These are phyloP conservation scores for Chaetomiaceae sp. DNA, from an alignment of 2,329 filamentous ascomycete genomes.

Conservation along the genomic window DNA sequence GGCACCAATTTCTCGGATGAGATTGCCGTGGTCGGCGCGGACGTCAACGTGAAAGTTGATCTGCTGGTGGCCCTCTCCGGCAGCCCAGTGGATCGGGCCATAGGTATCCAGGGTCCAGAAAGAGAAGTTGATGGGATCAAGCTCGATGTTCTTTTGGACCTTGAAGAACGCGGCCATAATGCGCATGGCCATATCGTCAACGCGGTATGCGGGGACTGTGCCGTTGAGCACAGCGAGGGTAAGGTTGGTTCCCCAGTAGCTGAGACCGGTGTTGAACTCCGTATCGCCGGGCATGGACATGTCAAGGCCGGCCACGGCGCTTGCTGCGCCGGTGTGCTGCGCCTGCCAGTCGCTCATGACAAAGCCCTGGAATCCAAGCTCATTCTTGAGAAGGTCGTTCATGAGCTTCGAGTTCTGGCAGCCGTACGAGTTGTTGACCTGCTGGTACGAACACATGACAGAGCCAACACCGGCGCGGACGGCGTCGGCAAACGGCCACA, in stretches of 20 bases:
- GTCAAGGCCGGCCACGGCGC: slow-evolving; percentile 69
- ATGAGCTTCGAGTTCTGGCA: slow-evolving; percentile 63
- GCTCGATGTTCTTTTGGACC: slow-evolving; percentile 51
- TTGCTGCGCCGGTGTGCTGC: slow-evolving; percentile 63
- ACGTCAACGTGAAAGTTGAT: slow-evolving; percentile 84
- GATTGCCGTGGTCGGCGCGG: slow-evolving; percentile 63
- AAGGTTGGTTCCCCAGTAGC: slow-evolving; percentile 82
- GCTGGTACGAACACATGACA: slow-evolving; percentile 55
- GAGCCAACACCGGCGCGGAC: slow-evolving; percentile 50
- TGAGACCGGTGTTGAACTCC: slow-evolving; percentile 64
- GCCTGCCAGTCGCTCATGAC: slow-evolving; percentile 58
- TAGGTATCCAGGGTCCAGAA: slow-evolving; percentile 80
- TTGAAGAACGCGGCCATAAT: slow-evolving; percentile 71
- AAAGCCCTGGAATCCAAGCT: slow-evolving; percentile 64
- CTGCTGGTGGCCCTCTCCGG: slow-evolving; percentile 56
- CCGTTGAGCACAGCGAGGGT: slow-evolving; percentile 86
- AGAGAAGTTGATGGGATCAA: slow-evolving; percentile 70
- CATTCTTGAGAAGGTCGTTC: slow-evolving; percentile 60
- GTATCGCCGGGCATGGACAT: slow-evolving; percentile 90
- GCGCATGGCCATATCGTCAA: slow-evolving; percentile 89
- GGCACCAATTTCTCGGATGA: slow-evolving; percentile 73
- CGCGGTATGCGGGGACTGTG: slow-evolving; percentile 77
- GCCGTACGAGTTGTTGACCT: slow-evolving; percentile 61
- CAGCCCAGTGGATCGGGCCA: slow-evolving; percentile 62
- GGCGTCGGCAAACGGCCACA: slow-evolving; percentile 62